Base-by-base conservation (phyloP, 2,329 filamentous ascomycete genomes). In the Pezizomycotina sp. region DNA sequence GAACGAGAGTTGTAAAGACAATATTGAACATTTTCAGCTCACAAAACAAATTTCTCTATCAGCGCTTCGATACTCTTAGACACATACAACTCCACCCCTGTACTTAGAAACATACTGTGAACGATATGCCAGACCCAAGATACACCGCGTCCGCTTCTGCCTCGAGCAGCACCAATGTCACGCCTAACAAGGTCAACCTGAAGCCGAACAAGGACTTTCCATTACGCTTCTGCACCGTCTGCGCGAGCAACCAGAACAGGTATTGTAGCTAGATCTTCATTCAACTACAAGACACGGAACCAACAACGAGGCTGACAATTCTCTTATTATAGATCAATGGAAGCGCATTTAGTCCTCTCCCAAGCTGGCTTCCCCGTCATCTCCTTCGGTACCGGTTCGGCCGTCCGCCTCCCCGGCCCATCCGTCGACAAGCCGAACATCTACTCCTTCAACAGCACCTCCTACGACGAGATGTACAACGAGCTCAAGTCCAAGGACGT, bases 181-280 rank as follows among this genome's bases (percentile, higher is more conserved):
- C 21, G 18, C 29, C 40, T 51, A 55, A 35, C 41, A 45, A 31
- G 48, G 45, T 41, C 6, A 32, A 27, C 24, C 54, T 59, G 37
- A 64, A 65, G 38, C 61, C 61, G 36, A 59, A 62, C 16, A 58
- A 62, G 9, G 63, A 68, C 26, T 52, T 51, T 25, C 50, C 48
- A 5, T 32, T 98, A 45, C 91, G 80, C 55, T 93, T 95, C 60
- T 93, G 84, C 64, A 95, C 89, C 2, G 86, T 98, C n/a, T 98
- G 89, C 60, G 89, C 89, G 5, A 92, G 83, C 53, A 98, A 98
- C 53, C 83, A 98, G 58, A 98, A 98, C 55, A 74, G 89, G 72
- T 92, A 65, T 46, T 66, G 52, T 28, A 31, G 8, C 13, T 31
- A 4, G 25, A 23, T 4, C 22, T 31, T 19, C 8, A 13, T 13